A percentile compares a stretch with the other conserved stretches of the same genome.
Conservation (phyloP, 345 rosid species). For the Heritiera littoralis region DNA sequence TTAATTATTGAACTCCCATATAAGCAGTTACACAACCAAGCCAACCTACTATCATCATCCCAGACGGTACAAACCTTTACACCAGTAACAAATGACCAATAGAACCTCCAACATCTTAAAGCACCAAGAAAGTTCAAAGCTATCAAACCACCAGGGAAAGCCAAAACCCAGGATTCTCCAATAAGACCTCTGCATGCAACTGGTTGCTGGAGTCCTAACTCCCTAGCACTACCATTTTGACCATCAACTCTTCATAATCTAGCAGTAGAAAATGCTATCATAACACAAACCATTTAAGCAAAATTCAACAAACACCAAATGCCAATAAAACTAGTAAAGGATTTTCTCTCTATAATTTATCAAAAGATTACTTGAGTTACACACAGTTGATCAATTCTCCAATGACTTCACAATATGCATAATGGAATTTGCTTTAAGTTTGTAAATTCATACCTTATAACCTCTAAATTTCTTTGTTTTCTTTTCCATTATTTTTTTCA, state of each 20-base stretch:
- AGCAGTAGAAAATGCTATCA: too few species aligned
- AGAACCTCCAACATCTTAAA: background rate
- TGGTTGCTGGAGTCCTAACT: background rate
- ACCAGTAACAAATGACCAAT: background rate
- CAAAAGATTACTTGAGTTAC: background rate
- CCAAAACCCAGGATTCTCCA: background rate
- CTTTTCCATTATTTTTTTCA: background rate
- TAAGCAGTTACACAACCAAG: background rate
- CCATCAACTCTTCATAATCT: background rate
- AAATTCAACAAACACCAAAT: background rate
- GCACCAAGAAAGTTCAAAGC: background rate
- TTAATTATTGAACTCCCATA: background rate
- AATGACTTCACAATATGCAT: background rate
- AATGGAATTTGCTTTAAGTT: background rate
- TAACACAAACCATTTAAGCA: background rate
- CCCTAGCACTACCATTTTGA: background rate
- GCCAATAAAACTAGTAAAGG: slow-evolving; percentile 8
- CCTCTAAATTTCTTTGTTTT: background rate
- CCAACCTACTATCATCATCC: slow-evolving; percentile 2
- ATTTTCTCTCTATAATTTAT: background rate
- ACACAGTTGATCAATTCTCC: background rate
- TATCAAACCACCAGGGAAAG: slow-evolving; percentile 11
- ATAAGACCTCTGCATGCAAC: background rate
- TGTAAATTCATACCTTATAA: background rate
- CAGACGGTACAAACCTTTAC: background rate